phyloP scores from a whole-genome alignment of 768 basidiomycete species.

The Pulveroboletus sp. region DNA sequence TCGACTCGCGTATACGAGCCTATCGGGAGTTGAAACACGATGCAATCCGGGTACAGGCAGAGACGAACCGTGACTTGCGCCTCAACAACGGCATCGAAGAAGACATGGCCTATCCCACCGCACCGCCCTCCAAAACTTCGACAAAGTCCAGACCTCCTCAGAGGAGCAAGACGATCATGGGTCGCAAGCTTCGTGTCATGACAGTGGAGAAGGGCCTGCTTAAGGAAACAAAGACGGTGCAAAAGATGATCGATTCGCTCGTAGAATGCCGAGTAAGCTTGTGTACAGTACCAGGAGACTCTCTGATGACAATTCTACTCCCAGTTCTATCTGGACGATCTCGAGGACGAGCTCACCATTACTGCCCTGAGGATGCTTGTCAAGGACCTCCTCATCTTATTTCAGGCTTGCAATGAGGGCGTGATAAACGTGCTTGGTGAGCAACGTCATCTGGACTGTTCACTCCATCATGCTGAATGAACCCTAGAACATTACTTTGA shows the following conservation, averaged over 20 bases:
- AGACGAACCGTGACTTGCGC: slow-evolving; percentile 86
- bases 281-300: neutral
- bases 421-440: slow-evolving; percentile 76
- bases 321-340: slow-evolving; percentile 90
- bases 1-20: slow-evolving; percentile 82
- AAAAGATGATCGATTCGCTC: slow-evolving; percentile 83
- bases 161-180: slow-evolving; percentile 74
- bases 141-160: slow-evolving; percentile 36
- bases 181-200: slow-evolving; percentile 83
- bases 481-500: slow-evolving; percentile 89
- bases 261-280: slow-evolving; percentile 80
- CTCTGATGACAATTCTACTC: neutral
- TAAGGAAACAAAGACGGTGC: slow-evolving; percentile 87
- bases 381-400: slow-evolving; percentile 92
- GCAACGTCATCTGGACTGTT: slow-evolving; percentile 27
- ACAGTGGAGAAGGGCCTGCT: slow-evolving; percentile 94
- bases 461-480: slow-evolving; percentile 12
- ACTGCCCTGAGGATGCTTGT: slow-evolving; percentile 89
- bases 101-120: slow-evolving; percentile 36
- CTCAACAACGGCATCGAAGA: slow-evolving; percentile 59
- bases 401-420: slow-evolving; percentile 96
- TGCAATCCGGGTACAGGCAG: slow-evolving; percentile 88
- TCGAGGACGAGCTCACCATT: slow-evolving; percentile 88
- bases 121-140: slow-evolving; percentile 26
- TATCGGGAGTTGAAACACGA: slow-evolving; percentile 93